Conservation (phyloP, 495 filamentous ascomycete species). For the Neurospora africana region DNA sequence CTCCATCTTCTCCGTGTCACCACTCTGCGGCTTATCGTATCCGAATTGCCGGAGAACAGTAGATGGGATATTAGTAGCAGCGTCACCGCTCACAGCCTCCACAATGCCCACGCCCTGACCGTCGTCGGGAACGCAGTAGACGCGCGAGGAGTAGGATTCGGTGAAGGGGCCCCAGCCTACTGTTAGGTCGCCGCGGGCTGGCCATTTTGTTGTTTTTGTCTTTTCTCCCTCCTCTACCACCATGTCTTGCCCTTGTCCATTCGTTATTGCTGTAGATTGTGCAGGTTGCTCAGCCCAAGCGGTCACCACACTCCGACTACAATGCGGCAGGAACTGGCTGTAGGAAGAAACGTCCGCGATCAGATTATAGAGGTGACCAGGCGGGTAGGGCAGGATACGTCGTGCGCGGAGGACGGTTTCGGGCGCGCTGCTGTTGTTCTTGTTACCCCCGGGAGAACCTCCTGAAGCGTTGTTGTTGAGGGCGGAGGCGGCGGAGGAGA, state of each 20-base stretch:
- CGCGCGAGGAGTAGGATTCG: constrained; percentile 65
- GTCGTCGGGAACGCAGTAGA: constrained; percentile 60
- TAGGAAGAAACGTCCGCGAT: constrained; percentile 80
- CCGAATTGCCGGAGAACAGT: constrained; percentile 29
- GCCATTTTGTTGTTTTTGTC: constrained; percentile 38
- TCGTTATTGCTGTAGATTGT: constrained; percentile 1
- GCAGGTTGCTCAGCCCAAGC: constrained; percentile 24
- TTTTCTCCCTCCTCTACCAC: neutral
- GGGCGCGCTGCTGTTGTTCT: neutral
- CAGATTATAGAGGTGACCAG: constrained; percentile 59
- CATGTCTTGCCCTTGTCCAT: neutral
- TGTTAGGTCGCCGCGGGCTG: constrained; percentile 64
- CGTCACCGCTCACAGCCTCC: constrained; percentile 66
- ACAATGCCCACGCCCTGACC: constrained; percentile 38
- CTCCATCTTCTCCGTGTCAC: constrained; percentile 20
- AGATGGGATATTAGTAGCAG: constrained; percentile 27
- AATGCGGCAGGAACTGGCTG: constrained; percentile 77
- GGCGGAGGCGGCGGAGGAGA: neutral
- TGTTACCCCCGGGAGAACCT: neutral
- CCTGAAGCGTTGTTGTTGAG: neutral
- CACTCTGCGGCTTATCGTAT: constrained; percentile 2
- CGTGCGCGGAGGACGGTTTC: constrained; percentile 50
- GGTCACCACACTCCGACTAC: constrained; percentile 60
- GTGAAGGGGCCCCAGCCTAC: constrained; percentile 76
- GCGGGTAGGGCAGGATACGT: constrained; percentile 71